phyloP scores from a whole-genome alignment of 345 rosid genomes.

The Xanthoceras sorbifolium region DNA sequence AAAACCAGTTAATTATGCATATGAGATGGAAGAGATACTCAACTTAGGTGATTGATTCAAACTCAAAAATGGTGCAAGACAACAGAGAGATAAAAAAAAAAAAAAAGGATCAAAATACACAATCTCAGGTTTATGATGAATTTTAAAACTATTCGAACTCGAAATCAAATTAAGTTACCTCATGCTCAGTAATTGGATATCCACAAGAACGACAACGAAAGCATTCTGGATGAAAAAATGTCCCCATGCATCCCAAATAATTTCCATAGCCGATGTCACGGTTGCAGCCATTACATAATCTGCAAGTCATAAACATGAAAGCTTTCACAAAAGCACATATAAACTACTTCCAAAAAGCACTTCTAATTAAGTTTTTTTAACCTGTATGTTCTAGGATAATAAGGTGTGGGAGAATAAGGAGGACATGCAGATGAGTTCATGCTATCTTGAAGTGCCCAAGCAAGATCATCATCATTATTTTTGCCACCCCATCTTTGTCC shows the following conservation, averaged over 20 bases:
- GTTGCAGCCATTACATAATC: constrained; percentile 81
- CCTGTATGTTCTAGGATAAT: constrained; percentile 51
- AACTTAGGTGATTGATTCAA: too few relatives aligned
- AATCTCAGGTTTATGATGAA: not conserved
- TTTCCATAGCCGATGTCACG: constrained; percentile 64
- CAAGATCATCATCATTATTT: constrained; percentile 46
- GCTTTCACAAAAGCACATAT: too few relatives aligned
- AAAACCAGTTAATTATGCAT: constrained; percentile 29
- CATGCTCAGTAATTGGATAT: constrained; percentile 72
- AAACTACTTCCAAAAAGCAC: too few relatives aligned
- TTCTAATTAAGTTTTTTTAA: too few relatives aligned
- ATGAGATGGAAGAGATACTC: not conserved
- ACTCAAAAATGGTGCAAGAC: too few relatives aligned
- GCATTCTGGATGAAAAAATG: constrained; percentile 87
- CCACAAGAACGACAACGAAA: constrained; percentile 74
- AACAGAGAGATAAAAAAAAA: too few relatives aligned
- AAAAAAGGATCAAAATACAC: too few relatives aligned
- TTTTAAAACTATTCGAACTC: not conserved
- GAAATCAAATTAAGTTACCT: constrained; percentile 46
- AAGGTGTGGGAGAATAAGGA: constrained; percentile 53
- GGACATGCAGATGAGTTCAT: constrained; percentile 49
- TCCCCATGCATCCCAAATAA: constrained; percentile 83
- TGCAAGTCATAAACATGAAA: constrained; percentile 35
- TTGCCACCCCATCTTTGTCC: constrained; percentile 54
- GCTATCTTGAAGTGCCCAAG: constrained; percentile 46